Evolutionary conservation across 352 stramenopile genomes (phyloP), one percentile per base, ranked within the genome.

Genomic region (Globisporangium radiosum): DNA sequence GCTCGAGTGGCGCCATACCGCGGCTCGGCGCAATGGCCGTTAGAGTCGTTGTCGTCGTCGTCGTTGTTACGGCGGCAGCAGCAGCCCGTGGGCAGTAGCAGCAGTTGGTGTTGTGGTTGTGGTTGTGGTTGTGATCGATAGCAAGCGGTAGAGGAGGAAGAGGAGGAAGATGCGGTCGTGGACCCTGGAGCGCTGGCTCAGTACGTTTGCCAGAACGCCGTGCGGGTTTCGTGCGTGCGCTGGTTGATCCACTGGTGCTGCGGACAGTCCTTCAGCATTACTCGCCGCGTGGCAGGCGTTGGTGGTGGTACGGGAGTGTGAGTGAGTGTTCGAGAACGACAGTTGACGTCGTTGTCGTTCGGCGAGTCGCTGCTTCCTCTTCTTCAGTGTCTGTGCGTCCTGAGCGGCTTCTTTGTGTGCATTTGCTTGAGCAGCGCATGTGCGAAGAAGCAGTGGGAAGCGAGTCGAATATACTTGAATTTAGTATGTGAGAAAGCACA

Each of bases 191-290:
- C 11, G 48, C 57, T 44, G 37, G 44, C 54, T 85, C 78, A 92
- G 54, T 84, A 65, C 13, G 71, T 71, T 72, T 79, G 73, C 74
- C 71, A 80, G 66, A 90, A 80, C 54, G 75, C 71, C 56, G 75
- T 82, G 70, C 81, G 84, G 70, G 81, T 93, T 75, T 95, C 85
- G 82, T 91, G 82, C 67, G 81, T 89, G 75, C 85, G 85, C 67
- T 90, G 81, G 71, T 73, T 87, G 69, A 95, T 91, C 81, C 82
- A 95, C 83, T 95, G 85, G 70, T 95, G 85, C 78, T 95, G 85
- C 60, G 85, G 85, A 60, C 85, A 95, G 72, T 93, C 75, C 78
- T 93, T 93, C 52, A 95, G 85, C 85, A 95, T 94, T 57, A 43
- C 58, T 57, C 37, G 58, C 13, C 13, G 7, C 14, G 50, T 37